These are phyloP conservation scores for Xylaria curta DNA, from an alignment of 495 filamentous ascomycete genomes.

Conservation along the genomic window DNA sequence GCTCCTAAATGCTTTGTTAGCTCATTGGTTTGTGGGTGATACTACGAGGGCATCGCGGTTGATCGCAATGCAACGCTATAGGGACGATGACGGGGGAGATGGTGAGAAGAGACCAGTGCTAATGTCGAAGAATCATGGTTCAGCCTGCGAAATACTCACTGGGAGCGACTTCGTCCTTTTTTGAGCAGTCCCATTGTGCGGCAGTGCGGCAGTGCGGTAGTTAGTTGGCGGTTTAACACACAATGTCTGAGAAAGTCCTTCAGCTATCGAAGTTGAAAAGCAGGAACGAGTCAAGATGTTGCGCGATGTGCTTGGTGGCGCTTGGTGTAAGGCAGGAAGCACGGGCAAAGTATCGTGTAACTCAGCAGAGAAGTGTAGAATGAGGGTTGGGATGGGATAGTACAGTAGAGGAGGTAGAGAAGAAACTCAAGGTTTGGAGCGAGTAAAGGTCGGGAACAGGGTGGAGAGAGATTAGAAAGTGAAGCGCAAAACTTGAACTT, in stretches of 20 bases:
- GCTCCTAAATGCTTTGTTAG: slow-evolving; percentile 32
- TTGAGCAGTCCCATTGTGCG: slow-evolving; percentile 17
- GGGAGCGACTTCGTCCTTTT: slow-evolving; percentile 22
- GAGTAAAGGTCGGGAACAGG: slow-evolving; percentile 5
- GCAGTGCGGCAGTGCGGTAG: not conserved
- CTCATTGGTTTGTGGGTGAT: not conserved
- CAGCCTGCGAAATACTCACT: slow-evolving; percentile 15
- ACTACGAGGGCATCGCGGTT: not conserved
- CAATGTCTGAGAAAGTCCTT: not conserved
- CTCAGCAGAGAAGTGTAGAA: not conserved
- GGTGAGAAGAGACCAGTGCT: not conserved
- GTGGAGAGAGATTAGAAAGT: slow-evolving; percentile 7
- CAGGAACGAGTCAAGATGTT: not conserved
- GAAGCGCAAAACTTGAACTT: not conserved
- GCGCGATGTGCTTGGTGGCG: not conserved
- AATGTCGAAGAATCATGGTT: not conserved
- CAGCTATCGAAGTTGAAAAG: not conserved
- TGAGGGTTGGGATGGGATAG: not conserved
- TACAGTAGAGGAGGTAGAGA: not conserved
- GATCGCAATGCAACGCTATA: not conserved
- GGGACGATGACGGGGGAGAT: not conserved
- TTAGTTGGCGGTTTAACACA: not conserved
- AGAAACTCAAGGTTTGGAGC: not conserved
- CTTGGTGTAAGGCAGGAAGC: not conserved
- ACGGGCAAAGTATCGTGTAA: not conserved